Evolutionary conservation across 768 basidiomycete species (phyloP).

Genomic region (Rhodotorula kratochvilovae): DNA sequence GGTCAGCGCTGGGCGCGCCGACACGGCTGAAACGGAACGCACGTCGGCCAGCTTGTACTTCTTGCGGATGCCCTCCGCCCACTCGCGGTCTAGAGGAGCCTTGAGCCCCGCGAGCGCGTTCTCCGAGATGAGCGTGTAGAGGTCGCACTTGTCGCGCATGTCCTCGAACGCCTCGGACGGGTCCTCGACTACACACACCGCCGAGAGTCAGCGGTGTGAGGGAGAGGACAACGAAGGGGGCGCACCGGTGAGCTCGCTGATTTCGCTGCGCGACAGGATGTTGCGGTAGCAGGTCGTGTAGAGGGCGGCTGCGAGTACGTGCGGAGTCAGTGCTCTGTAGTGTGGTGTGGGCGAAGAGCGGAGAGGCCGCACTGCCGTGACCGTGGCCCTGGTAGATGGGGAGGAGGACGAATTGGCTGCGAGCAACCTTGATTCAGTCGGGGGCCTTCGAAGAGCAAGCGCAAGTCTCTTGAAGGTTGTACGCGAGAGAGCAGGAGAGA

Average conservation of each 20-base stretch:
- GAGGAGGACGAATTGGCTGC: constrained; percentile 87
- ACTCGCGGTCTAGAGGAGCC: constrained; percentile 59
- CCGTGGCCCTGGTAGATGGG: constrained; percentile 83
- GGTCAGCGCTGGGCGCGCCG: too few relatives aligned
- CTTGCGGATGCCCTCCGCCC: constrained; percentile 69
- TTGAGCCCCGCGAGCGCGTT: constrained; percentile 55
- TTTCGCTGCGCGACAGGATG: constrained; percentile 59
- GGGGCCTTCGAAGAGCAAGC: too few relatives aligned
- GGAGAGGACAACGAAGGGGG: background rate
- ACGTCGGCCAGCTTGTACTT: constrained; percentile 88
- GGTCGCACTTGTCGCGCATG: constrained; percentile 84
- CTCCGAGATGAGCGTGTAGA: constrained; percentile 66
- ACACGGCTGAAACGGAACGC: constrained; percentile 39
- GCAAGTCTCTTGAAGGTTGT: background rate
- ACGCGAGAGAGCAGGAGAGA: background rate
- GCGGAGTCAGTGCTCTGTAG: constrained; percentile 9
- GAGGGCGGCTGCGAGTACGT: constrained; percentile 61
- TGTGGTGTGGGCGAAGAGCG: background rate
- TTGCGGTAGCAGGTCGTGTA: constrained; percentile 81
- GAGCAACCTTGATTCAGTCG: background rate
- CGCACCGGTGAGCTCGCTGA: constrained; percentile 72
- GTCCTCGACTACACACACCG: constrained; percentile 67
- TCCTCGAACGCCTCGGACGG: constrained; percentile 98
- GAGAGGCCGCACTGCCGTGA: constrained; percentile 69
- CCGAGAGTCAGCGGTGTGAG: background rate